Evolutionary conservation across 495 filamentous ascomycete species (phyloP), one percentile per base, ranked within the genome.

Genomic region (Podospora comata): DNA sequence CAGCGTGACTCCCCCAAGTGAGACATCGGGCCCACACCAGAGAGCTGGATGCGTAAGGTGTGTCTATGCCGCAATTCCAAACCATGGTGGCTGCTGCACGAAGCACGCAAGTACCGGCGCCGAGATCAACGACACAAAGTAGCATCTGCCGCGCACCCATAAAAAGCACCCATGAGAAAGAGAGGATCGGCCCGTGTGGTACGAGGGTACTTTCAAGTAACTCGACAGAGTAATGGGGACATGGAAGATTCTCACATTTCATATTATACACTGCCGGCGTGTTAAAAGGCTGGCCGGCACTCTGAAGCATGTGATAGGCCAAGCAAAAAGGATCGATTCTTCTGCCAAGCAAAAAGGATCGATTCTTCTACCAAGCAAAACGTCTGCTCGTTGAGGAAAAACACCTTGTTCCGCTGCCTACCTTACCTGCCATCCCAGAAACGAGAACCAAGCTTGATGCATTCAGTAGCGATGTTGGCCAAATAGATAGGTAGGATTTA

Each of bases 21-120:
- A 77, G 75, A 77, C 75, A 77, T 60, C 56, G 69, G 71, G 71
- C 70, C 70, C 68, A 74, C 75, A 77, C 75, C 68, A 74, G 69
- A 69, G n/a, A 18, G 23, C 55, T 23, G 4, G 60, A 67, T 34
- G 23, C 34, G 53, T 44, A 23, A 26, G 13, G 23, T 20, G 55
- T 20, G 55, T 58, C 18, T 48, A 48, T 48, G 39, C 39, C 39
- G 39, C 39, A 48, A 48, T 48, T 48, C 39, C 39, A 48, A 48
- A 48, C 39, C 39, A 48, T 48, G 64, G 19, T 32, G 53, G 20
- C 64, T 54, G 55, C 18, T 58, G 23, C 20, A 48, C 63, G 67
- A 34, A 61, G 54, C 39, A 58, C 26, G 61, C 54, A 13, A 69
- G 11, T 69, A 64, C 68, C 68, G 68, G 65, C 68, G 56, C 66